phyloP scores from a whole-genome alignment of 148 eudicot genomes.

The Cornus controversa region DNA sequence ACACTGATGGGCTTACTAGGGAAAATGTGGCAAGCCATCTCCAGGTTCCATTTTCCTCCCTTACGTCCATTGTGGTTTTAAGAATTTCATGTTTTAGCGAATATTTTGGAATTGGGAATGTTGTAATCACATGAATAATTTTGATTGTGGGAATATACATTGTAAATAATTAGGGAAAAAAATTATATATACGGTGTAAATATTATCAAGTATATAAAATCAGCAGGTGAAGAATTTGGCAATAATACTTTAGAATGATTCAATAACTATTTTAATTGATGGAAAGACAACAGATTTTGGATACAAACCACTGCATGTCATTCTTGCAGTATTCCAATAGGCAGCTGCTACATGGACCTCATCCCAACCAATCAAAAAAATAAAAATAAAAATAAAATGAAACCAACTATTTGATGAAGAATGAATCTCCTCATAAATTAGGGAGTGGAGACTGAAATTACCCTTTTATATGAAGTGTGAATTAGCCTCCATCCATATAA shows the following conservation, averaged over 20 bases:
- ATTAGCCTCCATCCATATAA: too few relatives aligned
- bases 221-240: background rate
- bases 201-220: background rate
- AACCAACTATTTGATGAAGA: background rate
- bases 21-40: constrained; percentile 99
- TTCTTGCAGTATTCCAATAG: background rate
- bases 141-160: background rate
- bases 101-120: background rate
- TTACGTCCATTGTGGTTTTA: background rate
- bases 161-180: too few relatives aligned
- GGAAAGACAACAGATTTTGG: background rate
- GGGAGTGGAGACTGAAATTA: background rate
- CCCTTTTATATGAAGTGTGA: background rate
- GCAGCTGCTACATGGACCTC: background rate
- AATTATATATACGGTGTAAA: background rate
- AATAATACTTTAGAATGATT: background rate
- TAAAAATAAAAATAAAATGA: too few relatives aligned
- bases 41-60: constrained; percentile 44
- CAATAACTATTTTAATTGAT: background rate
- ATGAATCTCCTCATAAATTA: background rate
- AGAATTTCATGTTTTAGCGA: background rate
- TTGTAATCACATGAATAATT: background rate
- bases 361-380: background rate
- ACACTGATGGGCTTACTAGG: constrained; percentile 81
- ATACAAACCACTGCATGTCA: background rate